A percentile compares a stretch with the other conserved stretches of the same genome.
Evolutionary conservation across 306 rosid genomes (phyloP).

Genomic region (Lathyrus sativus): DNA sequence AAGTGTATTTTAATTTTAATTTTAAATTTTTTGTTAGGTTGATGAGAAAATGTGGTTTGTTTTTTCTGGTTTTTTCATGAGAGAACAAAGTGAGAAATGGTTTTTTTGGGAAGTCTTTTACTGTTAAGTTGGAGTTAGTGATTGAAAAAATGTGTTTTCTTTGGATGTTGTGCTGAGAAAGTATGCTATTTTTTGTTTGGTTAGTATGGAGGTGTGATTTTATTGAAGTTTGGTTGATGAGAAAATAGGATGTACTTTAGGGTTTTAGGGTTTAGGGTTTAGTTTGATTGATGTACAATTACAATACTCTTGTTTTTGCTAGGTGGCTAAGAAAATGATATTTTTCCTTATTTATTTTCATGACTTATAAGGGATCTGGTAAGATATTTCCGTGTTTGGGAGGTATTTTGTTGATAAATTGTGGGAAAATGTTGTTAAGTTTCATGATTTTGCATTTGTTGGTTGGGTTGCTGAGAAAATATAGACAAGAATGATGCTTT

Average conservation of each 20-base stretch:
- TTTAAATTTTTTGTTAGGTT: neutral
- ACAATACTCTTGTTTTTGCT: neutral
- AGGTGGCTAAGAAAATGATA: no score
- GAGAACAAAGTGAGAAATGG: no score
- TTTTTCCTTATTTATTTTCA: neutral
- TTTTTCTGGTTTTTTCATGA: neutral
- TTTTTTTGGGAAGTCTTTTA: no score
- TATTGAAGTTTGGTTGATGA: no score
- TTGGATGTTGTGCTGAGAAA: neutral
- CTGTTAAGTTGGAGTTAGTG: no score
- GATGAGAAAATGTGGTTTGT: neutral
- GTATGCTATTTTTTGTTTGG: neutral
- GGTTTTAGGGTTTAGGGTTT: no score
- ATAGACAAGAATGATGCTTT: conserved; percentile 5
- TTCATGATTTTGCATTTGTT: neutral
- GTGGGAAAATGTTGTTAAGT: neutral
- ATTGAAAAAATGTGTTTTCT: no score
- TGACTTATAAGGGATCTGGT: neutral
- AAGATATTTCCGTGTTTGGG: neutral
- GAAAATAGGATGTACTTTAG: no score
- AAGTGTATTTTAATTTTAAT: neutral
- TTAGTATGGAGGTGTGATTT: neutral
- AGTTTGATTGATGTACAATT: neutral
- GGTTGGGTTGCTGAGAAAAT: conserved; percentile 15
- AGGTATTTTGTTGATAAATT: neutral